Evolutionary conservation across 2,329 filamentous ascomycete genomes (phyloP).

Genomic region (Aspergillus texensis): DNA sequence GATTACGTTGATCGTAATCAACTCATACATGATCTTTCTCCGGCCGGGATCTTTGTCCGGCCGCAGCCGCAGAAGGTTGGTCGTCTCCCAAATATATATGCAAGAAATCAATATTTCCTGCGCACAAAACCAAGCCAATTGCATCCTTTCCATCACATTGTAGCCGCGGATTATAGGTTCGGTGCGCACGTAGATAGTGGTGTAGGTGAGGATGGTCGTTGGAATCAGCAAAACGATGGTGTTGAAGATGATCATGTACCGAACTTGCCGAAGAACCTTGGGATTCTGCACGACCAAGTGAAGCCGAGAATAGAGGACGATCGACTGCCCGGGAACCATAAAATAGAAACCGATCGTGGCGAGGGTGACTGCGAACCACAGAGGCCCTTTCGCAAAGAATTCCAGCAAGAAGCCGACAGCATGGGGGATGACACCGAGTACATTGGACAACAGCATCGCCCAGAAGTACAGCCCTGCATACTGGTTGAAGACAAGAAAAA

Average conservation of each 20-base stretch:
- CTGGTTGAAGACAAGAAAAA: slow-evolving; percentile 41
- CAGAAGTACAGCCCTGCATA: slow-evolving; percentile 47
- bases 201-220: slow-evolving; percentile 59
- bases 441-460: slow-evolving; percentile 40
- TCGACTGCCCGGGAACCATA: slow-evolving; percentile 63
- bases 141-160: slow-evolving; percentile 46
- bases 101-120: slow-evolving; percentile 52
- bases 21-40: slow-evolving; percentile 49
- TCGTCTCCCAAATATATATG: slow-evolving; percentile 57
- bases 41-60: slow-evolving; percentile 39
- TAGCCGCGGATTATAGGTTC: slow-evolving; percentile 40
- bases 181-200: slow-evolving; percentile 29
- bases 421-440: slow-evolving; percentile 39
- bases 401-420: slow-evolving; percentile 45
- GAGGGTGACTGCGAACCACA: slow-evolving; percentile 42
- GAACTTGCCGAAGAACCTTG: slow-evolving; percentile 50
- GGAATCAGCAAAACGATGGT: slow-evolving; percentile 55
- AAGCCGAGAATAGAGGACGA: slow-evolving; percentile 66
- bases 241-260: slow-evolving; percentile 61
- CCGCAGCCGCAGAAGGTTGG: slow-evolving; percentile 45
- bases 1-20: slow-evolving; percentile 52
- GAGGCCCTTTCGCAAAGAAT: slow-evolving; percentile 37
- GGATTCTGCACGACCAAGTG: slow-evolving; percentile 60
- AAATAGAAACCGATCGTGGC: slow-evolving; percentile 58
- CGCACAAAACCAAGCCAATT: slow-evolving; percentile 47